Conservation (phyloP, 345 rosid genomes). For the Gynandropsis gynandra region DNA sequence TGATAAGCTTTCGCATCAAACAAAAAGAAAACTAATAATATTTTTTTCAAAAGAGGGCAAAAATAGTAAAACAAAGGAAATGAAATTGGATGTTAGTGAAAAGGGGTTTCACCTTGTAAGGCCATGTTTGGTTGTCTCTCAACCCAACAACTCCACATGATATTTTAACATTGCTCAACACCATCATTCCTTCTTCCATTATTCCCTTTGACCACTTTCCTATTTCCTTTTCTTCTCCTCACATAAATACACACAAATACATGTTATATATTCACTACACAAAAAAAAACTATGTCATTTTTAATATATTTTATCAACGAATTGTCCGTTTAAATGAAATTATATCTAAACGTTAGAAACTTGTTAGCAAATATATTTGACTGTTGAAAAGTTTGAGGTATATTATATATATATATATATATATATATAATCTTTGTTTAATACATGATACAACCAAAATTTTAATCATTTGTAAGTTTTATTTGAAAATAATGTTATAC, state of each 20-base stretch:
- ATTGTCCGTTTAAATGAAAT: no score
- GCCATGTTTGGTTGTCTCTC: conserved; percentile 37
- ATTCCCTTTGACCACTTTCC: conserved; percentile 87
- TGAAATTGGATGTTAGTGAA: conserved; percentile 18
- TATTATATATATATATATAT: neutral
- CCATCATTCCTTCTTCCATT: conserved; percentile 45
- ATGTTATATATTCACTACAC: neutral
- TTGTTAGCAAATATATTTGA: no score
- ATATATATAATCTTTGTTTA: neutral
- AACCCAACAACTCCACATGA: conserved; percentile 62
- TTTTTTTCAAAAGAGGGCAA: neutral
- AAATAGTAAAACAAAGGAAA: conserved; percentile 14
- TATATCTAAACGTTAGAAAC: no score
- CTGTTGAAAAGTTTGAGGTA: no score
- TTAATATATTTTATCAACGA: no score
- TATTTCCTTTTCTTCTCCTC: conserved; percentile 25
- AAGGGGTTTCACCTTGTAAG: conserved; percentile 24
- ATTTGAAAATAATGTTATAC: no score
- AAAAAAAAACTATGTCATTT: no score
- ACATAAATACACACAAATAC: neutral
- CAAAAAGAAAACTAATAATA: conserved; percentile 2
- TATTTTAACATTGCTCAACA: conserved; percentile 41
- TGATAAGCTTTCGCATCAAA: conserved; percentile 25
- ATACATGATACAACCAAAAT: no score
- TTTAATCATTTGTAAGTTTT: no score